phyloP scores from a whole-genome alignment of 2,329 filamentous ascomycete genomes.

The Colletotrichum sp. region DNA sequence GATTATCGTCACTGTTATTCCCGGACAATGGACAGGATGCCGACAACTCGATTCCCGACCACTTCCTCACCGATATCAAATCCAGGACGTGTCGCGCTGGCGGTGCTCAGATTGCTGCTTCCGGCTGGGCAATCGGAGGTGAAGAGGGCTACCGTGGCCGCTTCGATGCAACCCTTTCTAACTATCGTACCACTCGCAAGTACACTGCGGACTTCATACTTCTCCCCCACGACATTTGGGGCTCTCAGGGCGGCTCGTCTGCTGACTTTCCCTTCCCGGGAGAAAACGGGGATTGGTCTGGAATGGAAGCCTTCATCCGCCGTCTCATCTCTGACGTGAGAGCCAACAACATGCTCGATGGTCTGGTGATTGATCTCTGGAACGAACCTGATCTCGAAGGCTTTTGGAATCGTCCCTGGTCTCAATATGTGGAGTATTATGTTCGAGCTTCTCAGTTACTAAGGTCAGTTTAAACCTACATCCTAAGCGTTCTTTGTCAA shows the following conservation, averaged over 20 bases:
- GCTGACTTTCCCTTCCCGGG: neutral
- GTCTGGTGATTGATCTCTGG: neutral
- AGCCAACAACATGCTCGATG: neutral
- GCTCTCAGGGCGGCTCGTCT: neutral
- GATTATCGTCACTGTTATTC: neutral
- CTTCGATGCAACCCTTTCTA: neutral
- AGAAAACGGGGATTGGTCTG: neutral
- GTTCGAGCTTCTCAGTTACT: neutral
- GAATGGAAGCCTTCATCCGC: neutral
- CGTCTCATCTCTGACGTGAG: neutral
- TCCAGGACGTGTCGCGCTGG: neutral
- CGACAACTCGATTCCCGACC: neutral
- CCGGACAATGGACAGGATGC: neutral
- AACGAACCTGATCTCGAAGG: neutral
- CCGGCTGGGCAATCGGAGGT: neutral
- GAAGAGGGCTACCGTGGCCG: neutral
- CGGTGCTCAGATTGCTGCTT: neutral
- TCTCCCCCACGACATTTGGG: conserved; percentile 14
- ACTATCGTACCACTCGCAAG: neutral
- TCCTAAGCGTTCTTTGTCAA: neutral
- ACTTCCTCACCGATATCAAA: neutral
- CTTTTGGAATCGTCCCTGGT: neutral
- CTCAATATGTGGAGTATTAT: neutral
- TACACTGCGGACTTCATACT: neutral
- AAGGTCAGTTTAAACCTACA: fast-evolving